Evolutionary conservation across 495 filamentous ascomycete species (phyloP).

Genomic region (Neurospora sp.): DNA sequence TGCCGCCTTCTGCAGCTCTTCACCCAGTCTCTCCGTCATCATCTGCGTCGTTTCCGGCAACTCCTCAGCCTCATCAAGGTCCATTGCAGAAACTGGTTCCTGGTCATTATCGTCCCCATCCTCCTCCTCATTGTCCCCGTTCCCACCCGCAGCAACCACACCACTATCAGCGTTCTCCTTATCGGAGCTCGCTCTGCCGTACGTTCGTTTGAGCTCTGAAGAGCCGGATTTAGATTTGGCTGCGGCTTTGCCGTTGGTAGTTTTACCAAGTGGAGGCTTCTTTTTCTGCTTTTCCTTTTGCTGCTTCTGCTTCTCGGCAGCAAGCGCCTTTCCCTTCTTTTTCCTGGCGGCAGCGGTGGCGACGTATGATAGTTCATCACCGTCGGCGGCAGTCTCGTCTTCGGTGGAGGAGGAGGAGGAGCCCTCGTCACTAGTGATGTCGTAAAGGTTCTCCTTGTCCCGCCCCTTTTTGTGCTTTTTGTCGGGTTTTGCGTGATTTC

Average conservation of each 20-base stretch:
- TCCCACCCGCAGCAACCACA: slow-evolving; percentile 7
- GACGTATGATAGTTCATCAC: slow-evolving; percentile 28
- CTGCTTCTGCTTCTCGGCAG: not conserved
- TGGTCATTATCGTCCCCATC: slow-evolving; percentile 13
- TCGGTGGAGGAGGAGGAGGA: slow-evolving; percentile 19
- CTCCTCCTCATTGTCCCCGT: slow-evolving; percentile 4
- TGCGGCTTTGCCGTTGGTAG: slow-evolving; percentile 3
- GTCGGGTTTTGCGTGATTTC: slow-evolving; percentile 4
- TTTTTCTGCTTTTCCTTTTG: not conserved
- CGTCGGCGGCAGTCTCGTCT: slow-evolving; percentile 2
- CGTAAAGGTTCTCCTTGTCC: slow-evolving; percentile 11
- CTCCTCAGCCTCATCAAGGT: slow-evolving; percentile 4
- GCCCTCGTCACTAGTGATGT: slow-evolving; percentile 16
- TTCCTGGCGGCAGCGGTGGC: slow-evolving; percentile 11
- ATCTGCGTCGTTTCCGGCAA: slow-evolving; percentile 13
- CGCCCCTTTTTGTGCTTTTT: slow-evolving; percentile 11
- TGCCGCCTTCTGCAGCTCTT: slow-evolving; percentile 35
- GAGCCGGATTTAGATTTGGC: not conserved
- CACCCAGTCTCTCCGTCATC: slow-evolving; percentile 22
- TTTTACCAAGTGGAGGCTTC: slow-evolving; percentile 3
- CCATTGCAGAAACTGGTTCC: not conserved
- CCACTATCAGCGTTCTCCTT: slow-evolving; percentile 29
- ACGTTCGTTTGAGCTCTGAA: not conserved
- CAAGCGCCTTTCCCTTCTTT: not conserved
- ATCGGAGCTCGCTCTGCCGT: slow-evolving; percentile 16